Conservation (phyloP, 2,329 filamentous ascomycete genomes). For the Phaeosphaeriaceae sp. region DNA sequence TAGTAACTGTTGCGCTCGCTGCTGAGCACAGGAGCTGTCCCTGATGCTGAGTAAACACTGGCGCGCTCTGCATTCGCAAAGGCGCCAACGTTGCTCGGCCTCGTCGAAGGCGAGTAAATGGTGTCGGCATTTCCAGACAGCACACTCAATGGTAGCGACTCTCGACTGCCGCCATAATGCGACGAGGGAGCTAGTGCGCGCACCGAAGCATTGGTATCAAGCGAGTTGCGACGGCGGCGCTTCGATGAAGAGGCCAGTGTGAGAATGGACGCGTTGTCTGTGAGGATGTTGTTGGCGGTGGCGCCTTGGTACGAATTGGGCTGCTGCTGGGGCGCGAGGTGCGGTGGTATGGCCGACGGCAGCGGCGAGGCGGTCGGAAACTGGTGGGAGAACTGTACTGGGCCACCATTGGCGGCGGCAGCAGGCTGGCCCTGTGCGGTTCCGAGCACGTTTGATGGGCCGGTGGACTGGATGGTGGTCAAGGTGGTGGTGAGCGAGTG, state of each 20-base stretch:
- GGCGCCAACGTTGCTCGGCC: constrained; percentile 59
- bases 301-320: constrained; percentile 78
- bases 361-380: constrained; percentile 59
- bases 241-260: constrained; percentile 85
- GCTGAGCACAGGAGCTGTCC: constrained; percentile 66
- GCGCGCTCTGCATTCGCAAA: constrained; percentile 70
- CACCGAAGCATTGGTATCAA: constrained; percentile 86
- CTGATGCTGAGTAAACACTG: constrained; percentile 81
- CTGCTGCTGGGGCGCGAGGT: constrained; percentile 66
- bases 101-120: constrained; percentile 60
- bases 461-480: constrained; percentile 82
- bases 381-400: constrained; percentile 65
- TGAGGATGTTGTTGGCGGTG: constrained; percentile 81
- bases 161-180: constrained; percentile 80
- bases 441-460: constrained; percentile 60
- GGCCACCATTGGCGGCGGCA: constrained; percentile 45
- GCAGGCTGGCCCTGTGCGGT: constrained; percentile 45
- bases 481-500: constrained; percentile 83
- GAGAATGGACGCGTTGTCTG: constrained; percentile 85
- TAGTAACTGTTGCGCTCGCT: constrained; percentile 86
- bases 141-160: constrained; percentile 79
- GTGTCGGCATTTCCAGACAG: constrained; percentile 70
- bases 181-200: constrained; percentile 84
- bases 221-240: constrained; percentile 75
- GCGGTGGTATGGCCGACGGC: constrained; percentile 74